Evolutionary conservation across 192 early-diverging fungal species (phyloP).

Genomic region (Linnemannia elongata): DNA sequence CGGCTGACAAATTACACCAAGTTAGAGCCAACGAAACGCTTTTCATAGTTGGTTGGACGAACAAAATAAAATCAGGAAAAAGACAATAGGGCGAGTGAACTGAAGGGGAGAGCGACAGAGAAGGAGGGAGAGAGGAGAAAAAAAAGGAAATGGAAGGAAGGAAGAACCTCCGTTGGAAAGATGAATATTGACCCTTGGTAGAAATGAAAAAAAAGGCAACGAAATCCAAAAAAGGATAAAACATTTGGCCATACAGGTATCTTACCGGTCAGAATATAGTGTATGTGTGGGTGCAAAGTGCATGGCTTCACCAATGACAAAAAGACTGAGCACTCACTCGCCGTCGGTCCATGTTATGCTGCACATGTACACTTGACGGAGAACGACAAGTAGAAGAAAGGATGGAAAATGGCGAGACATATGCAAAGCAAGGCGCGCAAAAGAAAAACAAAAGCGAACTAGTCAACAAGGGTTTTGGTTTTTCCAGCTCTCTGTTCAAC

Average conservation of each 20-base stretch:
- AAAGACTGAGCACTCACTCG: background rate
- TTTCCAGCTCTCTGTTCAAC: background rate
- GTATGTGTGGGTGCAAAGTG: background rate
- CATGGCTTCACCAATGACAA: background rate
- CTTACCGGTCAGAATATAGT: background rate
- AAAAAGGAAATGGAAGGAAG: background rate
- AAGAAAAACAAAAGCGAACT: too few relatives aligned
- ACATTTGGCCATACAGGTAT: background rate
- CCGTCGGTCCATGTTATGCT: background rate
- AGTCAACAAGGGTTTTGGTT: background rate
- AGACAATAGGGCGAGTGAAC: background rate
- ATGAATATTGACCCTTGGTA: background rate
- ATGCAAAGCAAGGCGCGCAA: background rate
- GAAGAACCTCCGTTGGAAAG: background rate
- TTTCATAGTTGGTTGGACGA: background rate
- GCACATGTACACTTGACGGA: background rate
- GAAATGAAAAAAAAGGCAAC: background rate
- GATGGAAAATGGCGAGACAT: background rate
- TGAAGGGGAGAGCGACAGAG: background rate
- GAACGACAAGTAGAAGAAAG: background rate
- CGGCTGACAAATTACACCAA: background rate
- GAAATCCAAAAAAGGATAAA: background rate
- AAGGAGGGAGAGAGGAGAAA: background rate
- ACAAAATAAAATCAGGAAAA: background rate
- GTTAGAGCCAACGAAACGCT: background rate